Evolutionary conservation across 495 filamentous ascomycete genomes (phyloP), one percentile per base, ranked within the genome.

Genomic region (Tetracladium marchalianum): DNA sequence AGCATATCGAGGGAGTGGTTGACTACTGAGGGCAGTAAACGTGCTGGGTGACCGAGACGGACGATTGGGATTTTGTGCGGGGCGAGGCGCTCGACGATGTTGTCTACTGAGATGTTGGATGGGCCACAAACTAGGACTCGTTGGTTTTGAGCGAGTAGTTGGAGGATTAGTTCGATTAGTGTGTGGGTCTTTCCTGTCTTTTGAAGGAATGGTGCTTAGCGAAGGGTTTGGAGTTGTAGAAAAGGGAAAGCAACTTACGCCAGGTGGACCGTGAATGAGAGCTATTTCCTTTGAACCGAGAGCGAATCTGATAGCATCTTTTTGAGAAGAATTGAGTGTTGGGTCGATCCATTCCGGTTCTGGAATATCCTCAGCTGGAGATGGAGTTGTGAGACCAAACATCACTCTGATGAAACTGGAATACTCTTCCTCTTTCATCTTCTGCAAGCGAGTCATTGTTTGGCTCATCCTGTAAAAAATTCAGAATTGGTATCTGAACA

Each of bases 181-280:
- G 93, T 99, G 62, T 97, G 90, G 0, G 92, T 99, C 56, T 99
- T 99, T 18, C 92, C 92, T 0, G 92, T 99, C 67, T 79, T 37
- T 42, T 8, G 8, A 31, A 7, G 11, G 12, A 18, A 13, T 17
- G 2, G 3, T 42, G 19, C 7, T 37, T 17, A 49, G 36, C 19
- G 22, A 38, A 22, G 11, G 1, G n/a, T 40, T 45, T 27, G 45
- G 12, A 44, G 11, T 17, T 39, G 11, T 1, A 47, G 19, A 40
- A 13, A 24, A 18, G 12, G 22, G 22, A 27, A 27, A 27, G 22
- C 3, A 22, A 63, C 71, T 59, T 61, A 74, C 76, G 6, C 92
- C 92, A 1, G 92, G 92, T 1, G 92, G 92, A 0, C 92, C 92
- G 62, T 97, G 92, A 44, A 99, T 95, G 43, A 99, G 70, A 5